Evolutionary conservation across 495 filamentous ascomycete species (phyloP), one percentile per base, ranked within the genome.

Genomic region (Penicillium coprophilum): DNA sequence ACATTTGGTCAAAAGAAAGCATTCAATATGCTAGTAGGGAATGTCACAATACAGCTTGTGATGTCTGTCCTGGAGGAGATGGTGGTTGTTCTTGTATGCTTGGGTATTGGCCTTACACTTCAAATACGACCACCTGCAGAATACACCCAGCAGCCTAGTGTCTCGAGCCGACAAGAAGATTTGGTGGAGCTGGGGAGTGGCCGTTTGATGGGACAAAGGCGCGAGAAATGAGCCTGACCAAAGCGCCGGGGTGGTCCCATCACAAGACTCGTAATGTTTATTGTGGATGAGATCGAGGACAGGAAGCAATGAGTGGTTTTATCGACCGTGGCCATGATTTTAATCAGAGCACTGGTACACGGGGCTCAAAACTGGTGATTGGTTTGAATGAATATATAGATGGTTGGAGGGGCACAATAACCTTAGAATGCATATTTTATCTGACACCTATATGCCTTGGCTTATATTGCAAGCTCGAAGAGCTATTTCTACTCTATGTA

Each of bases 61-160:
- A 58, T 58, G 56, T 40, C 50, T 48, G 23, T 58, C 5, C 21
- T 58, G 6, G 50, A 58, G n/a, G 56, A 58, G 32, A 43, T 58
- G 13, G n/a, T 54, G 1, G 38, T 55, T 40, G 50, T 53, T 13
- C 38, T 64, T 5, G 28, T 67, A 8, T 66, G 58, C 44, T 47
- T 65, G 40, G 56, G 48, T 10, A 55, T 64, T 0, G 71, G 71
- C 12, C 49, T 73, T 24, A 74, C 71, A 20, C 41, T 64, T 19
- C 38, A 46, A 36, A 38, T 53, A 13, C 55, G 46, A 27, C 46
- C 34, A 1, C 11, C 17, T 15, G 20, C 40, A n/a, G 51, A 53
- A 12, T 53, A 53, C n/a, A 32, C 48, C 6, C 48, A 50, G 6
- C 48, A 50, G 11, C 4, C 23, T 9, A 50, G 48, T 17, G 34